A percentile compares a stretch with the other conserved stretches of the same genome.
Evolutionary conservation across 2,329 filamentous ascomycete species (phyloP).

Genomic region (Colletotrichum lini): DNA sequence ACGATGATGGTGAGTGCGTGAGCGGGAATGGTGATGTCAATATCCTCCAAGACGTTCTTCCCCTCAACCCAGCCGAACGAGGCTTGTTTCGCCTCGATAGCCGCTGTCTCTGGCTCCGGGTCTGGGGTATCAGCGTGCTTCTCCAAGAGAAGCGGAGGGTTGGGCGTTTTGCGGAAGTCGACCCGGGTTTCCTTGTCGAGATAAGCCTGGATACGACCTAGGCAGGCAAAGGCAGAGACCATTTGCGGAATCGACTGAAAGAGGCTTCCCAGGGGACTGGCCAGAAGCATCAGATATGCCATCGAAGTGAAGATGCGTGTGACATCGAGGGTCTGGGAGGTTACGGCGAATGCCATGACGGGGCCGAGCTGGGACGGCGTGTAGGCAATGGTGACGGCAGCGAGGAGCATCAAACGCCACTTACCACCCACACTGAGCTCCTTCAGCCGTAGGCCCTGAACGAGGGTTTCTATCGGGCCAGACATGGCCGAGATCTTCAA

Average conservation of each 20-base stretch:
- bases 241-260: constrained; percentile 52
- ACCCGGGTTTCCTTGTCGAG: constrained; percentile 50
- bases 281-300: constrained; percentile 53
- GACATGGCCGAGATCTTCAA: constrained; percentile 57
- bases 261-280: constrained; percentile 49
- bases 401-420: constrained; percentile 47
- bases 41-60: constrained; percentile 47
- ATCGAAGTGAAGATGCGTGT: constrained; percentile 52
- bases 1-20: constrained; percentile 54
- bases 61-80: constrained; percentile 51
- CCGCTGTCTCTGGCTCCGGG: background rate
- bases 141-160: background rate
- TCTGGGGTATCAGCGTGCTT: background rate
- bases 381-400: constrained; percentile 50
- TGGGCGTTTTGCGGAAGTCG: constrained; percentile 28
- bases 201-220: constrained; percentile 54
- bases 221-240: constrained; percentile 51
- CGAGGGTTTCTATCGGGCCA: constrained; percentile 46
- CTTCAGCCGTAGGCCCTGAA: constrained; percentile 52
- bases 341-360: constrained; percentile 51
- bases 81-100: constrained; percentile 39
- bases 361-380: constrained; percentile 54
- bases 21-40: constrained; percentile 51
- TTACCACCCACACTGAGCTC: constrained; percentile 50
- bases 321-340: constrained; percentile 45